These are phyloP conservation scores for Penicillium sp. DNA, from an alignment of 2,329 filamentous ascomycete genomes.

Conservation along the genomic window DNA sequence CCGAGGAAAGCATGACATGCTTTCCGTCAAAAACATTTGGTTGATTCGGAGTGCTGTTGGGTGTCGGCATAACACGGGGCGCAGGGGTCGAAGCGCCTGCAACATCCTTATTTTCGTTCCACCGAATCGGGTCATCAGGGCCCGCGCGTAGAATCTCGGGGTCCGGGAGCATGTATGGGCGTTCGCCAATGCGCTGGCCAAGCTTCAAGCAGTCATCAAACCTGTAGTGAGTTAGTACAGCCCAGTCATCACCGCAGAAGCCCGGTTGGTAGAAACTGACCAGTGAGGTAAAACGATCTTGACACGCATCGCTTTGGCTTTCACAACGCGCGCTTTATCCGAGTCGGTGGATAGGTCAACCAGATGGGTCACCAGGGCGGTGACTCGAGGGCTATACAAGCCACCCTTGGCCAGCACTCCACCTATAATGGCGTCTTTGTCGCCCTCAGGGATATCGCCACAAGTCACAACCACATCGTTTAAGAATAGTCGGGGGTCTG, in stretches of 20 bases:
- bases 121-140: constrained; percentile 60
- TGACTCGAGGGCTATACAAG: constrained; percentile 72
- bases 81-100: constrained; percentile 67
- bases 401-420: constrained; percentile 90
- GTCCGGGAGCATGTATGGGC: constrained; percentile 82
- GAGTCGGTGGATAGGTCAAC: constrained; percentile 79
- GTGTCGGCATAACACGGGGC: constrained; percentile 45
- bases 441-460: constrained; percentile 79
- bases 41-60: constrained; percentile 44
- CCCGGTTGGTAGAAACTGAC: constrained; percentile 51
- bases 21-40: constrained; percentile 77
- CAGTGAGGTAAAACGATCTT: constrained; percentile 94
- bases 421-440: constrained; percentile 90
- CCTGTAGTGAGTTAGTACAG: constrained; percentile 55
- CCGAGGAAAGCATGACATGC: constrained; percentile 74
- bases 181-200: constrained; percentile 86
- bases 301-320: constrained; percentile 68
- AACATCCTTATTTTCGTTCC: constrained; percentile 64
- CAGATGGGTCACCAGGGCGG: constrained; percentile 81
- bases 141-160: constrained; percentile 75
- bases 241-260: not conserved
- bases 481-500: constrained; percentile 89
- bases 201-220: constrained; percentile 96
- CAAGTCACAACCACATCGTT: constrained; percentile 81
- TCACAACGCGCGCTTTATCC: constrained; percentile 63